A percentile compares a stretch with the other conserved stretches of the same genome.
Conservation (phyloP, 176 grass and related monocot genomes). For the Panicum miliaceum region DNA sequence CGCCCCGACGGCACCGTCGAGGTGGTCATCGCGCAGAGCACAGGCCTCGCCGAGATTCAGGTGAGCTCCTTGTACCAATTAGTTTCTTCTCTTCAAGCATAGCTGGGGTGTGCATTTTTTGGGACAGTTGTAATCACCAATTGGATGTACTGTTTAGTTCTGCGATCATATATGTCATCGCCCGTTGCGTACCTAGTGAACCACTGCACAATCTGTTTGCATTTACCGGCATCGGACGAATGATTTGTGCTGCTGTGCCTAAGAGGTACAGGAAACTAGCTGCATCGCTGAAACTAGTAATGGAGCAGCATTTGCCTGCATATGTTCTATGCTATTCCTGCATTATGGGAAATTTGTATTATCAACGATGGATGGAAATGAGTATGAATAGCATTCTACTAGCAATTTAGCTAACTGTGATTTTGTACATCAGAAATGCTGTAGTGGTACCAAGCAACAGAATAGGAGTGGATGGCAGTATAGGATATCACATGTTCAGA, state of each 20-base stretch:
- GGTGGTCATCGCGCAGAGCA: constrained; percentile 87
- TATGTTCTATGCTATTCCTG: background rate
- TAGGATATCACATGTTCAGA: no score
- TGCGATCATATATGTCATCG: background rate
- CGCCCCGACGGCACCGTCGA: constrained; percentile 71
- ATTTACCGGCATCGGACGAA: background rate
- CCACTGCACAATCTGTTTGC: background rate
- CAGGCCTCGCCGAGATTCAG: constrained; percentile 82
- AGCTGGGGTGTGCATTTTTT: background rate
- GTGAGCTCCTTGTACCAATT: constrained; percentile 29
- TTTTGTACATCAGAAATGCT: background rate
- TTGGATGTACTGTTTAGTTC: background rate
- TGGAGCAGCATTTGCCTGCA: background rate
- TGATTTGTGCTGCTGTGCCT: background rate
- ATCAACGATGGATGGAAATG: background rate
- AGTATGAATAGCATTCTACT: background rate
- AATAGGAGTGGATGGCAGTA: background rate
- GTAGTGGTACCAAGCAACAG: background rate
- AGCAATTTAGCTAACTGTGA: background rate
- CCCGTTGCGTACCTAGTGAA: background rate
- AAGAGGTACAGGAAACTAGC: background rate
- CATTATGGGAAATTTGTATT: background rate
- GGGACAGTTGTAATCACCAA: background rate
- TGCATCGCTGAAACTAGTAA: background rate
- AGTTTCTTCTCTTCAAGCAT: constrained; percentile 1